Evolutionary conservation across 345 rosid genomes (phyloP), one percentile per base, ranked within the genome.

Genomic region (Acer saccharum): DNA sequence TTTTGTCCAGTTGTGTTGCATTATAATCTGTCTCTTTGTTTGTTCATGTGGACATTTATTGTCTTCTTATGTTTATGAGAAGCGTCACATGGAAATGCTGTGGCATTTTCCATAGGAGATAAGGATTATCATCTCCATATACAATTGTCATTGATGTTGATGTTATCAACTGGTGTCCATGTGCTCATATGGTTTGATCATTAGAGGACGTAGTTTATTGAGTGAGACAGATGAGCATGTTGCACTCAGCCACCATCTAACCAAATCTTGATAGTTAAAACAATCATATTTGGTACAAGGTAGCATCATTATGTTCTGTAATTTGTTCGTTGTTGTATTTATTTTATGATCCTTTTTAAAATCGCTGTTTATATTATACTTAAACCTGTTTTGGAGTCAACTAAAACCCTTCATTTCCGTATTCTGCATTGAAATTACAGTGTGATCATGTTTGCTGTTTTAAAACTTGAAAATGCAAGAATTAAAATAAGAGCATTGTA

Each of bases 41-140:
- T 72, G 76, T 62, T 82, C 69, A 70, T 71, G 83, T 77, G 80
- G 83, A 76, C 78, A 65, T 72, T 3, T 72, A 65, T 74, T 81
- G 80, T 87, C 86, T 76, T 79, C 70, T 73, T 81, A 61, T 87
- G 83, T 72, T 86, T 73, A 50, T 71, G 80, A 79, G 73, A 75
- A 32, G 46, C 74, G 69, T 84, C 75, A 63, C 78, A 73, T 79
- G 86, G 86, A 83, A 76, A 65, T 81, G 66, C 73, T 63, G 69
- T 75, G 25, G 61, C 67, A 2, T 43, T 76, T 77, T 50, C 63
- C 46, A n/a, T 41, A 39, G 20, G 41, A 43, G 77, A 80, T 77
- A 72, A 73, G 77, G 86, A 61, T 75, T 12, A 44, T 44, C 54
- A 76, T 62, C 57, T 67, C 77, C 54, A 77, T 66, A 57, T 77